Conservation (phyloP, 306 rosid genomes). For the Acacia confusa region DNA sequence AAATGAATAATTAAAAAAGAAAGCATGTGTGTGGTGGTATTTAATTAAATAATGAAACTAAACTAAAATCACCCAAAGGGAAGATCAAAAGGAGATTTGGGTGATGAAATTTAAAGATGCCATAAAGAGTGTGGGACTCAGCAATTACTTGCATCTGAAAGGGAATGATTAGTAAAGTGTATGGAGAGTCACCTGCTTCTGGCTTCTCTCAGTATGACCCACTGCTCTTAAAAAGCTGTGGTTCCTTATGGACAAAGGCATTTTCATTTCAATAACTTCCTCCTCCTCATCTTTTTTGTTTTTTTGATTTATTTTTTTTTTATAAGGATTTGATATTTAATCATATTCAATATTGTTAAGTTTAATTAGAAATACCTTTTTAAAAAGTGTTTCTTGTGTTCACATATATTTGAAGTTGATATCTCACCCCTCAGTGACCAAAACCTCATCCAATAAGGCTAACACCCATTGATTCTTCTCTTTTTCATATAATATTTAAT, state of each 20-base stretch:
- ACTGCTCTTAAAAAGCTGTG: conserved; percentile 46
- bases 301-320: too few species aligned
- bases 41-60: background rate
- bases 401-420: too few species aligned
- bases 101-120: background rate
- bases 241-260: conserved; percentile 79
- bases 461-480: too few species aligned
- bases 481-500: too few species aligned
- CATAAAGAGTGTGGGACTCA: background rate
- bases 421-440: too few species aligned
- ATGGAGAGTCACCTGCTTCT: too few species aligned
- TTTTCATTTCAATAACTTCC: background rate
- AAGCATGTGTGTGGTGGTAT: background rate
- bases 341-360: too few species aligned
- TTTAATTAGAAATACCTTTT: too few species aligned
- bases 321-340: background rate
- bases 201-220: too few species aligned
- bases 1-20: background rate
- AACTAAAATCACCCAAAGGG: background rate
- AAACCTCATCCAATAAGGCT: too few species aligned
- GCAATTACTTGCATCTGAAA: background rate
- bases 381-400: too few species aligned
- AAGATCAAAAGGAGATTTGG: background rate
- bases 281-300: background rate
- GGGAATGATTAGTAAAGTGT: conserved; percentile 32